Conservation (phyloP, 768 basidiomycete genomes). For the Gloeostereum incarnatum region DNA sequence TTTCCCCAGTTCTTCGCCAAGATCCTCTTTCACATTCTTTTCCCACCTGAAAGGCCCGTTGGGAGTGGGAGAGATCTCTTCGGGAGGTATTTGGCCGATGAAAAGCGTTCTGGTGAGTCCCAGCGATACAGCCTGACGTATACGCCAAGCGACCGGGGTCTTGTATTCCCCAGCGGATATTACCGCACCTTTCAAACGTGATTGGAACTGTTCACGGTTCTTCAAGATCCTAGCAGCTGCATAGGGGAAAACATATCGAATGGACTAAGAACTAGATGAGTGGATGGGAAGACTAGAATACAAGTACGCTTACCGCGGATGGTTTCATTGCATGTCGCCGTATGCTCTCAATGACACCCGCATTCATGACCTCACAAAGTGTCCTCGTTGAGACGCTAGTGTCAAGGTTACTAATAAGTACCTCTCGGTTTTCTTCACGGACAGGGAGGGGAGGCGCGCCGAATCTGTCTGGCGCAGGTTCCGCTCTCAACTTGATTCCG, state of each 20-base stretch:
- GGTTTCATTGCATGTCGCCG: too few relatives aligned
- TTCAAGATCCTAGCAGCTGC: not conserved
- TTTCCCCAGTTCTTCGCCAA: not conserved
- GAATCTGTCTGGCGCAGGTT: not conserved
- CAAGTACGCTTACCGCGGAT: too few relatives aligned
- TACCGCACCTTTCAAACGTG: not conserved
- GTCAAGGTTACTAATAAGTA: too few relatives aligned
- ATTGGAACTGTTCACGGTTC: not conserved
- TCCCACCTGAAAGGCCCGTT: not conserved
- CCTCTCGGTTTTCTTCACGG: too few relatives aligned
- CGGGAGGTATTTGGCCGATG: not conserved
- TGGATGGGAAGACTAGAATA: too few relatives aligned
- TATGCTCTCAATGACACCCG: too few relatives aligned
- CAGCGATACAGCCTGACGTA: not conserved
- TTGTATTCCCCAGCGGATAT: not conserved
- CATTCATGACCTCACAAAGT: too few relatives aligned
- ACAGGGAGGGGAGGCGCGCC: too few relatives aligned
- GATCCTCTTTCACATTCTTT: not conserved
- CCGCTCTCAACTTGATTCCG: not conserved
- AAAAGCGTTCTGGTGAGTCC: not conserved
- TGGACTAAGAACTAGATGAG: too few relatives aligned
- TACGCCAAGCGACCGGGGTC: not conserved
- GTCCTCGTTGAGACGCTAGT: too few relatives aligned
- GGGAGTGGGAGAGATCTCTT: not conserved
- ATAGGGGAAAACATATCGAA: too few relatives aligned